Evolutionary conservation across 768 basidiomycete species (phyloP), one percentile per base, ranked within the genome.

Genomic region (Calocybe cyanea): DNA sequence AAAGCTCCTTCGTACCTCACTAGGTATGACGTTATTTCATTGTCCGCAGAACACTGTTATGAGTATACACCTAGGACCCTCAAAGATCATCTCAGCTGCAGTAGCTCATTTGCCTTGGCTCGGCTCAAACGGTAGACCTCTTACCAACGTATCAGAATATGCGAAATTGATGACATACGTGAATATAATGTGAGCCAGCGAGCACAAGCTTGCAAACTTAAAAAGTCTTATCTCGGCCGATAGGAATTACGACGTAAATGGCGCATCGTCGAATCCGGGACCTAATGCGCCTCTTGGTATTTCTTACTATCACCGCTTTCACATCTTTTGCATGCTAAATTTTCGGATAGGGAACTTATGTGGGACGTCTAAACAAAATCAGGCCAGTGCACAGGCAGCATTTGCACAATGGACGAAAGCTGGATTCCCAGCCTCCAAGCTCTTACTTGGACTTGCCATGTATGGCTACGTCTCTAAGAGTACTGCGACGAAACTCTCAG

Each of bases 161-260:
- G 86, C 85, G 0, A 59, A 68, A 0, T 67, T 78, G 19, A 68
- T 88, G 66, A 80, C 79, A 41, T 81, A 79, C 63, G 75, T 81
- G 47, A 78, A 85, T 55, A 76, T 86, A 57, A 86, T 85, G 83
- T 71, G 44, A 41, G 65, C 57, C 2, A 15, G 21, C 23, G 9
- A 13, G 20, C 32, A 24, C 4, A 18, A 34, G 30, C 14, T 14
- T 36, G 32, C 3, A 23, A 21, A 10, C 28, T 31, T 17, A 7
- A 68, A n/a, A n/a, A 2, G 57, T 68, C 62, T 30, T 19, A 30
- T 31, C 3, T 30, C 24, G 18, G 47, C 21, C 56, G 83, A 28
- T 13, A 51, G 85, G 85, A 86, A 86, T 63, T 87, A 87, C 62
- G 85, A 87, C 56, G 77, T 85, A 36, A 83, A 73, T 62, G 78